These are phyloP conservation scores for Collybiopsis confluens DNA, from an alignment of 768 basidiomycete species.

Conservation along the genomic window DNA sequence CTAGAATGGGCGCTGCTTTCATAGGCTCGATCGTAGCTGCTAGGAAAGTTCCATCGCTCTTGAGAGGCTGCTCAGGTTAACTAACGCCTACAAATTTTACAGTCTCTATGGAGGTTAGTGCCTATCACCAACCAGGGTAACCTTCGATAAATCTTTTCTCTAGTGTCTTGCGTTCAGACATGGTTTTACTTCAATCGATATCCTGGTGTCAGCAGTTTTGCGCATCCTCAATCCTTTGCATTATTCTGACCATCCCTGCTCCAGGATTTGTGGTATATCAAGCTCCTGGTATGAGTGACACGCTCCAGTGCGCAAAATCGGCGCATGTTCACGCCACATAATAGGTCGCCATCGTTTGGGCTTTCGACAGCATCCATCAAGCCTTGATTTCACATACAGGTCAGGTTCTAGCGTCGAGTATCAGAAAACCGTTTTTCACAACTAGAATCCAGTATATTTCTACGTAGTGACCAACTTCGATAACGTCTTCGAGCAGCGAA, in stretches of 20 bases:
- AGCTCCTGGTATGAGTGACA: constrained; percentile 33
- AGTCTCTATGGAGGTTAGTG: constrained; percentile 52
- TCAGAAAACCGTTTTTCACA: neutral
- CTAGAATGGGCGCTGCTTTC: constrained; percentile 47
- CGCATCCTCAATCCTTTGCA: neutral
- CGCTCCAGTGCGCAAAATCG: neutral
- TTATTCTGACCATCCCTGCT: neutral
- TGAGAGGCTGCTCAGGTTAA: neutral
- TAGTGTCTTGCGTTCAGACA: constrained; percentile 54
- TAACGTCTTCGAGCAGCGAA: constrained; percentile 31
- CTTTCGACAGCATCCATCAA: constrained; percentile 52
- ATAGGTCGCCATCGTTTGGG: constrained; percentile 45
- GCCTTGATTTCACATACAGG: constrained; percentile 51
- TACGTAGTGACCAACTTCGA: constrained; percentile 51
- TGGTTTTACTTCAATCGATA: constrained; percentile 54
- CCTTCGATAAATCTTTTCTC: neutral
- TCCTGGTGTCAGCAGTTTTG: constrained; percentile 25
- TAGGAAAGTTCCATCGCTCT: constrained; percentile 22
- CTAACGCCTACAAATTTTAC: neutral
- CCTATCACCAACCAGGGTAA: neutral
- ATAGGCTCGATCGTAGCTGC: constrained; percentile 47
- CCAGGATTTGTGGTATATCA: constrained; percentile 50
- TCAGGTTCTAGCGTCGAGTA: constrained; percentile 14
- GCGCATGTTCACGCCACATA: neutral
- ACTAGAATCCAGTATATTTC: constrained; percentile 37